phyloP scores from a whole-genome alignment of 2,329 filamentous ascomycete genomes.

The Pyricularia sp. region DNA sequence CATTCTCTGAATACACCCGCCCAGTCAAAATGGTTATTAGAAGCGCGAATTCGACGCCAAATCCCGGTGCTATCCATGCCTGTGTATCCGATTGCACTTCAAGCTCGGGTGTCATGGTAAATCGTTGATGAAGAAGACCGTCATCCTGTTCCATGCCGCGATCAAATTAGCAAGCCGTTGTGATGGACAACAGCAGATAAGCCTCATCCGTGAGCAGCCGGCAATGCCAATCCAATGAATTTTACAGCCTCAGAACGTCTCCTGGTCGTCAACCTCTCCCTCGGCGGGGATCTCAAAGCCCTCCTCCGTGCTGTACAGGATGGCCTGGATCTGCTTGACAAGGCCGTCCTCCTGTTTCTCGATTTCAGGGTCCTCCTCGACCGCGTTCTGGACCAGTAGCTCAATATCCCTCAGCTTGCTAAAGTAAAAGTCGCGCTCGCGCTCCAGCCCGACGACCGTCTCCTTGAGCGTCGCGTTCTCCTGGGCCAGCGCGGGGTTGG shows the following conservation, averaged over 20 bases:
- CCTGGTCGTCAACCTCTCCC: constrained; percentile 61
- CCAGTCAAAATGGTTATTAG: not conserved
- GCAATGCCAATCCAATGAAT: not conserved
- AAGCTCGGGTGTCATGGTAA: not conserved
- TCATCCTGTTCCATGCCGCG: not conserved
- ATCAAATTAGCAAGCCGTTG: not conserved
- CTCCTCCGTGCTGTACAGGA: constrained; percentile 93
- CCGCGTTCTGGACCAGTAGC: constrained; percentile 79
- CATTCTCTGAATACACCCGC: not conserved
- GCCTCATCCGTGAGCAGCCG: not conserved
- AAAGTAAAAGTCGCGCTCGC: constrained; percentile 98
- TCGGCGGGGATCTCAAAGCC: constrained; percentile 84
- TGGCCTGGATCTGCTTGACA: constrained; percentile 90
- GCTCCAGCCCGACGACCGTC: constrained; percentile 85
- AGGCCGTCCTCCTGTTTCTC: constrained; percentile 89
- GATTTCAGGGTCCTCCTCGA: constrained; percentile 82
- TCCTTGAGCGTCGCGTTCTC: constrained; percentile 89
- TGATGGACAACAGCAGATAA: not conserved
- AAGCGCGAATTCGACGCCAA: not conserved
- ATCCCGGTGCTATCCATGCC: not conserved
- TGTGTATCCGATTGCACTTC: not conserved
- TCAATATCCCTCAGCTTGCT: constrained; percentile 97
- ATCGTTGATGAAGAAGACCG: not conserved
- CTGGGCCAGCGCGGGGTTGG: constrained; percentile 59
- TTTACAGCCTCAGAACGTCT: constrained; percentile 50